Evolutionary conservation across 2,329 filamentous ascomycete genomes (phyloP).

Genomic region (Ophiocordyceps unilateralis): DNA sequence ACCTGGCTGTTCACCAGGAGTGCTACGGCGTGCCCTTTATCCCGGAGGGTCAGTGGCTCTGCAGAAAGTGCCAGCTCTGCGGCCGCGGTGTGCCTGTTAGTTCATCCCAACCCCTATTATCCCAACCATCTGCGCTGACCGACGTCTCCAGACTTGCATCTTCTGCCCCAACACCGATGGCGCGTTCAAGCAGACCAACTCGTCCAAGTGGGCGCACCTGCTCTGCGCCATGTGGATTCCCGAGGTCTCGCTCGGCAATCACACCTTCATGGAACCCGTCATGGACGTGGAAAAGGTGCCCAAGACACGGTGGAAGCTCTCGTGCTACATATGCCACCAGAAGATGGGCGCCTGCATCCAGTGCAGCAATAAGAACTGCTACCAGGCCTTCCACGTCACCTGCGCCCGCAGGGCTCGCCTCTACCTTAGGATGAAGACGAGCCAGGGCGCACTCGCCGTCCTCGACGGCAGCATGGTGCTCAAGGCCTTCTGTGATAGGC

Average conservation of each 20-base stretch:
- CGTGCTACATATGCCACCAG: slow-evolving; percentile 93
- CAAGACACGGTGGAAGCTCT: slow-evolving; percentile 80
- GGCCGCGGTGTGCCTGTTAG: slow-evolving; percentile 73
- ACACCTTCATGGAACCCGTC: slow-evolving; percentile 95
- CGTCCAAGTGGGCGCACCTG: slow-evolving; percentile 90
- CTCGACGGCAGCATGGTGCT: slow-evolving; percentile 66
- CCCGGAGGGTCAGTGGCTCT: slow-evolving; percentile 95
- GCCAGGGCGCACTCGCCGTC: slow-evolving; percentile 58
- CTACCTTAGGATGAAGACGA: slow-evolving; percentile 93
- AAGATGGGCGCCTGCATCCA: slow-evolving; percentile 98
- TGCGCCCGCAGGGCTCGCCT: slow-evolving; percentile 78
- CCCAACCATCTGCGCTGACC: slow-evolving; percentile 5
- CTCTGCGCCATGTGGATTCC: slow-evolving; percentile 98
- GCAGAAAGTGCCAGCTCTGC: slow-evolving; percentile 89
- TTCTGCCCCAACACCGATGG: slow-evolving; percentile 97
- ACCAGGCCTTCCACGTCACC: slow-evolving; percentile 92
- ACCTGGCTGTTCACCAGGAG: slow-evolving; percentile 93
- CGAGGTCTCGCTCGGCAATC: slow-evolving; percentile 86
- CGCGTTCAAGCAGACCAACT: slow-evolving; percentile 95
- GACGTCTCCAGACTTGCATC: slow-evolving; percentile 55
- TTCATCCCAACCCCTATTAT: too few relatives aligned
- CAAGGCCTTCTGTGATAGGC: slow-evolving; percentile 92
- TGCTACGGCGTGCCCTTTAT: slow-evolving; percentile 98
- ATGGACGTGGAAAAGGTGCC: slow-evolving; percentile 97
- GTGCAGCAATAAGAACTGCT: slow-evolving; percentile 94